phyloP scores from a whole-genome alignment of 2,329 filamentous ascomycete genomes.

The Claviceps capensis region DNA sequence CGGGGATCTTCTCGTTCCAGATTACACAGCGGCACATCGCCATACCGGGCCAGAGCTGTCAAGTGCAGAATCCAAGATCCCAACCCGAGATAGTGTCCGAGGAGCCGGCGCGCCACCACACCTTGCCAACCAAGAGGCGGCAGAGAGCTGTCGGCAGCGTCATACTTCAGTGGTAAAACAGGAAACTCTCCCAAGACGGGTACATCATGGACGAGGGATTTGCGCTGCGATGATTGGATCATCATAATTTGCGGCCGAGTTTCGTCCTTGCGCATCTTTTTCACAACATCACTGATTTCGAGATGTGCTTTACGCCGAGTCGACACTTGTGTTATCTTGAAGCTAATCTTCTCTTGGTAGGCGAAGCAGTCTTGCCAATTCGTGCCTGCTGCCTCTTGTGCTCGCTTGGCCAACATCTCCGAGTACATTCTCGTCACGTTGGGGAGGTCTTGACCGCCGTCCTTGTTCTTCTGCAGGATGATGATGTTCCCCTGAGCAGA shows the following conservation, averaged over 20 bases:
- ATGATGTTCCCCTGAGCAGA: conserved; percentile 72
- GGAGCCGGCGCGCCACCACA: conserved; percentile 72
- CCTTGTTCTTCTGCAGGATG: conserved; percentile 70
- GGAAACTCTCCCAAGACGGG: conserved; percentile 76
- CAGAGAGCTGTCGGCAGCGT: conserved; percentile 71
- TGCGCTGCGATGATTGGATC: conserved; percentile 77
- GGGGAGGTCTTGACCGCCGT: conserved; percentile 67
- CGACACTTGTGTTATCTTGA: conserved; percentile 78
- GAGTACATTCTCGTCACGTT: conserved; percentile 82
- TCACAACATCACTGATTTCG: conserved; percentile 76
- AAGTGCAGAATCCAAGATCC: conserved; percentile 86
- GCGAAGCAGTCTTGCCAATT: conserved; percentile 70
- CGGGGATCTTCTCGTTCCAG: conserved; percentile 86
- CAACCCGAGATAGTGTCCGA: conserved; percentile 85
- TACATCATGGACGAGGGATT: conserved; percentile 70
- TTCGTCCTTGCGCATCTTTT: conserved; percentile 82
- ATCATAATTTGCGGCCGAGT: conserved; percentile 68
- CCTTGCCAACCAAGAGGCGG: conserved; percentile 90
- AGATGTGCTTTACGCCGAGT: conserved; percentile 80
- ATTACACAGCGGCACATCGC: conserved; percentile 90
- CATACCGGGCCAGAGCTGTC: conserved; percentile 76
- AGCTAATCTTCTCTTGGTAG: conserved; percentile 75
- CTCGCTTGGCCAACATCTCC: conserved; percentile 55
- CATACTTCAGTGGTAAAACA: conserved; percentile 65
- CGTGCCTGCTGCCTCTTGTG: conserved; percentile 52